Evolutionary conservation across 139 green algal genomes (phyloP), one percentile per base, ranked within the genome.

Genomic region (Pseudopediastrum boryanum): DNA sequence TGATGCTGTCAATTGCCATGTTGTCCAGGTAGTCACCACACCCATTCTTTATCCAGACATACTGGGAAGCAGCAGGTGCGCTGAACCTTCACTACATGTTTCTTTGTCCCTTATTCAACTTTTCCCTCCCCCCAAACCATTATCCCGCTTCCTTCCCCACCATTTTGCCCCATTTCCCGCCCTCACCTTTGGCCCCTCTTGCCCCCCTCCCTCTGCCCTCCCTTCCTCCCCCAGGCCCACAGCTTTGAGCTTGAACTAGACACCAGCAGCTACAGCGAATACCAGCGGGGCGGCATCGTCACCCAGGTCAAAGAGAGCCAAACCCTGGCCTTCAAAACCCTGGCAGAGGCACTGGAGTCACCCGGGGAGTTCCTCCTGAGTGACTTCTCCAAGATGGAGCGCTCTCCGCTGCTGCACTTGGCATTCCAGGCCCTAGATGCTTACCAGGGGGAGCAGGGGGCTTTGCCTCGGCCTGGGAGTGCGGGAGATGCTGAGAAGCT

Each of bases 311-410:
- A 99, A 86, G 73, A 93, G 77, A 69, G 81, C 44, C 29, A 70
- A 38, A 86, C 42, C 27, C 82, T 98, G 64, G 46, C 66, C 0
- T 98, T 98, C 87, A 93, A 93, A 81, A 72, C 85, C 19, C 84
- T 99, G 58, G 67, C 56, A 8, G 75, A 90, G 54, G 71, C 92
- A 0, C 68, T 99, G 43, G 58, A 82, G 2, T 81, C 92, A 0
- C 96, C 96, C 12, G 96, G 96, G 0, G 95, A 99, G 64, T 98
- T 99, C 73, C 88, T 99, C 41, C 79, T 98, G n/a, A 90, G 78
- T 21, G 96, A 99, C 78, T 99, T 99, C 70, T 80, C 93, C 75
- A 99, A 99, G 90, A 83, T 99, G 54, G 96, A 99, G 59, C 89
- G 94, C 38, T 84, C 94, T 0, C 79, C 90, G 4, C 79, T 95